Conservation (phyloP, 306 rosid species). For the Psophocarpus tetragonolobus region DNA sequence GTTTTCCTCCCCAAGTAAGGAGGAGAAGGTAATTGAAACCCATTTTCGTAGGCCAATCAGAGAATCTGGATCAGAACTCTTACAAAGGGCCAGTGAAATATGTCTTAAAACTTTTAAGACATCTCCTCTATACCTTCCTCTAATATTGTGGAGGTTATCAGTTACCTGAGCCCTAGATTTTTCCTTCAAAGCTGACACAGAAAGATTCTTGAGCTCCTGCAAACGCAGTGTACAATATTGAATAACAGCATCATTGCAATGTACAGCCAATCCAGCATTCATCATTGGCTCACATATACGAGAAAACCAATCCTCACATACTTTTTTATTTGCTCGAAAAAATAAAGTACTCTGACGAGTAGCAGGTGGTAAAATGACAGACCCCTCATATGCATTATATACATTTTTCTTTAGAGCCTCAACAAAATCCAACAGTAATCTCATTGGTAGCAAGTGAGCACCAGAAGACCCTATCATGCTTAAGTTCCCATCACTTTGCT, state of each 20-base stretch:
- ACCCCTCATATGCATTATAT: constrained; percentile 94
- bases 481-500: constrained; percentile 86
- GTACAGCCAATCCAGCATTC: constrained; percentile 95
- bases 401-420: constrained; percentile 95
- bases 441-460: constrained; percentile 94
- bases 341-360: constrained; percentile 84
- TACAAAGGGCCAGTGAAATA: constrained; percentile 77
- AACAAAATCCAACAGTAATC: constrained; percentile 80
- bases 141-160: constrained; percentile 59
- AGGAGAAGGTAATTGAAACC: constrained; percentile 69
- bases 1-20: constrained; percentile 72
- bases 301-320: constrained; percentile 99
- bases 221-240: constrained; percentile 83
- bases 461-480: constrained; percentile 94
- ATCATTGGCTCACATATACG: constrained; percentile 99
- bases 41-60: constrained; percentile 81
- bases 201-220: constrained; percentile 79
- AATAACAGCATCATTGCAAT: constrained; percentile 81
- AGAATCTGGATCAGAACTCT: constrained; percentile 80
- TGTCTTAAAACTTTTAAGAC: constrained; percentile 73
- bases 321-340: constrained; percentile 95
- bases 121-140: constrained; percentile 64
- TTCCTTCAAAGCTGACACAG: constrained; percentile 62
- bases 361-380: constrained; percentile 76
- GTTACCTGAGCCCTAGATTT: constrained; percentile 71